phyloP scores from a whole-genome alignment of 2,329 filamentous ascomycete genomes.

The Botryotinia globosa region DNA sequence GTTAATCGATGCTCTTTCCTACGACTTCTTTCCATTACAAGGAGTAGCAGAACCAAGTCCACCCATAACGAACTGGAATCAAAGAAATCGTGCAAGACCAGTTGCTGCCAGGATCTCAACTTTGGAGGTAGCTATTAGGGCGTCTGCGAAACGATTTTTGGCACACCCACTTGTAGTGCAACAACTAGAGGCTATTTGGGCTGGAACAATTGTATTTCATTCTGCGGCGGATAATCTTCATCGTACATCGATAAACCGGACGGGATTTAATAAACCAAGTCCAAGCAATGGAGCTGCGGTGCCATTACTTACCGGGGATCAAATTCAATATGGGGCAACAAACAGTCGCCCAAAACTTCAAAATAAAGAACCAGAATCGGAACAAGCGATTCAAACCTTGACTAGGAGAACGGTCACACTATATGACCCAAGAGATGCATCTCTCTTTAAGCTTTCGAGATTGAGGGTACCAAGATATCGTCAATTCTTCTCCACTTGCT shows the following conservation, averaged over 20 bases:
- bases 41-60: conserved; percentile 59
- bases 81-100: conserved; percentile 46
- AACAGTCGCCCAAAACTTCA: background rate
- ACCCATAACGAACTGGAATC: conserved; percentile 40
- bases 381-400: conserved; percentile 28
- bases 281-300: conserved; percentile 15
- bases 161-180: conserved; percentile 89
- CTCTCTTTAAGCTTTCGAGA: conserved; percentile 85
- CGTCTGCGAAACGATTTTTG: conserved; percentile 87
- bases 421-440: conserved; percentile 88
- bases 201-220: conserved; percentile 91
- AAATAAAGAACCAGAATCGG: conserved; percentile 23
- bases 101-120: conserved; percentile 79
- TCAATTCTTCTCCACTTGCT: conserved; percentile 84
- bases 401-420: conserved; percentile 67
- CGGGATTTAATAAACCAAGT: conserved; percentile 25
- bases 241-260: conserved; percentile 30
- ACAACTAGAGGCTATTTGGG: conserved; percentile 97
- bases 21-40: conserved; percentile 91
- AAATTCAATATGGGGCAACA: conserved; percentile 42
- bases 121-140: conserved; percentile 87
- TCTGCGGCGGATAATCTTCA: conserved; percentile 84
- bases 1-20: conserved; percentile 89
- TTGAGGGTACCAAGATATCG: conserved; percentile 88
- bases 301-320: conserved; percentile 18